A percentile compares a stretch with the other conserved stretches of the same genome.
phyloP scores from a whole-genome alignment of 2,329 filamentous ascomycete species.

The Ceratocystis eucalypticola region DNA sequence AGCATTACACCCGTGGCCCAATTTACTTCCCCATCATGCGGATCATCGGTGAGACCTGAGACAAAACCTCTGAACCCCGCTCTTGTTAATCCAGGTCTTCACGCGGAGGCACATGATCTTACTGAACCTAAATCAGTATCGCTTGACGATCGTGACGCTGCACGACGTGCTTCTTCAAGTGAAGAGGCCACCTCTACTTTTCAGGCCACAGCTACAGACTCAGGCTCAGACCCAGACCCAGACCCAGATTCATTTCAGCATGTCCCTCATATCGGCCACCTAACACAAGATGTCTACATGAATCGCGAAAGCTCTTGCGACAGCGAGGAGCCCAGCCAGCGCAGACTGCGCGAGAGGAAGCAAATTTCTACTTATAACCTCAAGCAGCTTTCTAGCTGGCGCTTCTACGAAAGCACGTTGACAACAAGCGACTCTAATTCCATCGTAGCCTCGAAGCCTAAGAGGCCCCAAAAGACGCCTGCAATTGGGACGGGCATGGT shows the following conservation, averaged over 20 bases:
- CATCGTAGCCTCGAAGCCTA: neutral
- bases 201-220: neutral
- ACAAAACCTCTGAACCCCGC: too few relatives aligned
- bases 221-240: neutral
- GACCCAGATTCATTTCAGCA: neutral
- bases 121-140: neutral
- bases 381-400: conserved; percentile 40
- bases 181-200: neutral
- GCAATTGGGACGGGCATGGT: conserved; percentile 27
- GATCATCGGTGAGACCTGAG: too few relatives aligned
- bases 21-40: too few relatives aligned
- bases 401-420: neutral
- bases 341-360: neutral
- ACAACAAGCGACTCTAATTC: neutral
- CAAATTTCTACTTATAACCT: conserved; percentile 36
- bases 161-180: neutral
- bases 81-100: too few relatives aligned
- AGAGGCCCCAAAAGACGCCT: neutral
- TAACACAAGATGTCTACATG: neutral
- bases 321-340: neutral
- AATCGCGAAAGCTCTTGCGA: neutral
- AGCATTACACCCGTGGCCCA: too few relatives aligned
- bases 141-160: neutral
- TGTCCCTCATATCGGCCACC: neutral
- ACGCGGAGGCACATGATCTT: too few relatives aligned